These are phyloP conservation scores for Hanseniaspora vineae DNA, from an alignment of 805 yeast species.

Conservation along the genomic window DNA sequence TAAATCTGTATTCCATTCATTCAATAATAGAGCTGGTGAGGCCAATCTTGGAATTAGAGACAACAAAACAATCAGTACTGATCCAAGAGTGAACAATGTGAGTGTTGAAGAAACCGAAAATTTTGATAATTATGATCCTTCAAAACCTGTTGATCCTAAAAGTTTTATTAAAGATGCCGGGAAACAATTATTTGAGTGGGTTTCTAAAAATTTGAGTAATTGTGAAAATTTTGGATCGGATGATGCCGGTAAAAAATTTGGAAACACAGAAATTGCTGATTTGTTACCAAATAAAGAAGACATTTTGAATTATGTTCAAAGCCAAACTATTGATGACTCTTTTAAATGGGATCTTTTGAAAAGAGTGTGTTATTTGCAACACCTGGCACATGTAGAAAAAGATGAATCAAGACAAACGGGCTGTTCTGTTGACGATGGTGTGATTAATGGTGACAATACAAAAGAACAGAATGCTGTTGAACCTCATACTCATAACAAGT, in stretches of 20 bases:
- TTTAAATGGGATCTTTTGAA: constrained; percentile 65
- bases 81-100: constrained; percentile 57
- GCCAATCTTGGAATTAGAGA: constrained; percentile 80
- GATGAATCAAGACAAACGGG: constrained; percentile 12
- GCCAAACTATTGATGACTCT: constrained; percentile 31
- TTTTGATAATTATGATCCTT: constrained; percentile 36
- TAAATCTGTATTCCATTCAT: constrained; percentile 33
- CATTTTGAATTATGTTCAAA: constrained; percentile 42
- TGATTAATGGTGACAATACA: constrained; percentile 1
- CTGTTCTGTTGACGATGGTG: too few relatives aligned
- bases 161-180: constrained; percentile 42
- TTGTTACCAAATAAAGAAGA: constrained; percentile 47
- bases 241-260: too few relatives aligned
- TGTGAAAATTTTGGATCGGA: too few relatives aligned
- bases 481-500: too few relatives aligned
- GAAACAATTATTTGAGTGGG: constrained; percentile 42
- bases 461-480: neutral
- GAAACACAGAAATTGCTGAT: constrained; percentile 2
- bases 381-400: constrained; percentile 35
- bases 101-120: constrained; percentile 73
- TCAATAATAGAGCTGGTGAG: constrained; percentile 80
- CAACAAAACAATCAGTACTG: constrained; percentile 66
- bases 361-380: constrained; percentile 55
- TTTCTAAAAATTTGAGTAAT: constrained; percentile 28
- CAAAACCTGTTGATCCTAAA: constrained; percentile 36